Evolutionary conservation across 495 filamentous ascomycete species (phyloP), one percentile per base, ranked within the genome.

Genomic region (Polyplosphaeria fusca): DNA sequence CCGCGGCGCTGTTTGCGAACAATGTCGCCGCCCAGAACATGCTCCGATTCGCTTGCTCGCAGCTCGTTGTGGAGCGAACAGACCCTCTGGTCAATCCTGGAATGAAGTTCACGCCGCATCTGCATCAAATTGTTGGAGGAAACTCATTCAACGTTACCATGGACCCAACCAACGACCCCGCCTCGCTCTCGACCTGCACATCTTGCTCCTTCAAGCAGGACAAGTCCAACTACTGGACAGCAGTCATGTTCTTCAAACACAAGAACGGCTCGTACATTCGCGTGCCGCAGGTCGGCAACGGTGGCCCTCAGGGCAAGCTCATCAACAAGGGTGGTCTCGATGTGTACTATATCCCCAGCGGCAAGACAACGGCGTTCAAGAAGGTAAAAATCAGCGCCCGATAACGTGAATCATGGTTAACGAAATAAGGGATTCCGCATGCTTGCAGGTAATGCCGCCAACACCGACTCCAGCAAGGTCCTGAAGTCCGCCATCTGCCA

Each of bases 41-140:
- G 78, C 67, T 81, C 61, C 77, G 78, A 45, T 81, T 81, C 61
- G 76, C 78, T 24, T 81, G 78, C 73, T 79, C 77, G 27, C 77
- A 81, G 67, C 68, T 81, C 19, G 78, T 81, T 46, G 76, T 79
- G 52, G 60, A 63, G 43, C 60, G 60, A 23, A 55, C 50, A 38
- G 60, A 63, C 46, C 60, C 60, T 23, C 44, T 63, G 20, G 60
- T 63, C 55, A 63, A 63, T 38, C 60, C 60, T 1, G 60, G 60
- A 47, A 63, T 63, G 60, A 63, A 58, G 37, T 63, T 42, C 60
- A 63, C 60, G 19, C 60, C 60, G 14, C 60, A 63, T 59, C 49
- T 63, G 39, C 60, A 63, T 43, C 60, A 63, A 45, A 63, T 63
- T 25, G 60, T 63, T 22, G 60, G 60, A 39, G 60, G 60, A 3